phyloP scores from a whole-genome alignment of 495 filamentous ascomycete genomes.

The Aspergillus panamensis region DNA sequence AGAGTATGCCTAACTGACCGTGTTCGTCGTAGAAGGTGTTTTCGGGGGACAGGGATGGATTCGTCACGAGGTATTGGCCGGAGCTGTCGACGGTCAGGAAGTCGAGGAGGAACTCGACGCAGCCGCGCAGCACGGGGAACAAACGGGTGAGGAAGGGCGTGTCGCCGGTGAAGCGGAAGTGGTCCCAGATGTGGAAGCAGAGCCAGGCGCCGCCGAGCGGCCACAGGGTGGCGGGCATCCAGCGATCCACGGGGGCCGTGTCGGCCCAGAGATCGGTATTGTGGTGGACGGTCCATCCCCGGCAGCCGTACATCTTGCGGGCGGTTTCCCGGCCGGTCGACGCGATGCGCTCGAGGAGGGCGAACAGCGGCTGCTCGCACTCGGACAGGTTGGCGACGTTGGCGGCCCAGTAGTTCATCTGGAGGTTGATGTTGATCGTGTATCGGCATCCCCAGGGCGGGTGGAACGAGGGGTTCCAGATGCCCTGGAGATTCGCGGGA shows the following conservation, averaged over 20 bases:
- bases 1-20: conserved; percentile 32
- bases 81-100: conserved; percentile 41
- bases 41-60: conserved; percentile 49
- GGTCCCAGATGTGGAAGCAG: conserved; percentile 44
- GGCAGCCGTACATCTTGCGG: conserved; percentile 45
- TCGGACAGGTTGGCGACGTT: conserved; percentile 40
- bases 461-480: conserved; percentile 51
- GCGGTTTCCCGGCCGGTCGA: conserved; percentile 37
- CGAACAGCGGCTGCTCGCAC: conserved; percentile 38
- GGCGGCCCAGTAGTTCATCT: conserved; percentile 61
- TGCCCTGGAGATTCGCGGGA: conserved; percentile 56
- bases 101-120: conserved; percentile 43
- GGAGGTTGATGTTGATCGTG: conserved; percentile 56
- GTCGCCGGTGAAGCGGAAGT: conserved; percentile 41
- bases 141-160: conserved; percentile 29
- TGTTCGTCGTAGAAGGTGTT: conserved; percentile 39
- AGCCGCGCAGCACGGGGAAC: conserved; percentile 36
- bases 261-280: conserved; percentile 52
- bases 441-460: conserved; percentile 54
- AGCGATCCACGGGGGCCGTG: conserved; percentile 42
- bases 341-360: conserved; percentile 36
- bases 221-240: conserved; percentile 45
- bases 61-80: conserved; percentile 36
- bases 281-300: conserved; percentile 47
- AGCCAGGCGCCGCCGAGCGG: conserved; percentile 51